A percentile compares a stretch with the other conserved stretches of the same genome.
phyloP scores from a whole-genome alignment of 2,329 filamentous ascomycete species.

The Cylindrodendrum hubeiense region DNA sequence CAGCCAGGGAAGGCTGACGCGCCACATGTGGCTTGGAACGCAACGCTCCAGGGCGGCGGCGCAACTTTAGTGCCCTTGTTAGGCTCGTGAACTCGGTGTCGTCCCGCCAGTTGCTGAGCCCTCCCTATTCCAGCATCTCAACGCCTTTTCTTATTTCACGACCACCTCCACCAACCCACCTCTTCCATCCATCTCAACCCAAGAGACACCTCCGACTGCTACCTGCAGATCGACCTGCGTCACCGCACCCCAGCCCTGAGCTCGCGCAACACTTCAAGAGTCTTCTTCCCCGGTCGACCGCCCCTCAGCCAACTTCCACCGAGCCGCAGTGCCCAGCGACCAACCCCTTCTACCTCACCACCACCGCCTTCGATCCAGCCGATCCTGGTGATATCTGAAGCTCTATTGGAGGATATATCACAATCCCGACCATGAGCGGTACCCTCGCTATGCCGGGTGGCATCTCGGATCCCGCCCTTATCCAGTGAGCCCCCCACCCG shows the following conservation, averaged over 20 bases:
- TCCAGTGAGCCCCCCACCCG: conserved; percentile 65
- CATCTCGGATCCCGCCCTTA: conserved; percentile 75
- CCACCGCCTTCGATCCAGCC: conserved; percentile 28
- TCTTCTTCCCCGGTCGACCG: conserved; percentile 35
- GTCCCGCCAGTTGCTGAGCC: conserved; percentile 43
- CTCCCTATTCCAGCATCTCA: conserved; percentile 48
- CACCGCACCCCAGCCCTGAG: conserved; percentile 4
- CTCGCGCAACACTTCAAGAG: conserved; percentile 31
- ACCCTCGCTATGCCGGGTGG: conserved; percentile 63
- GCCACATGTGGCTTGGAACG: conserved; percentile 45
- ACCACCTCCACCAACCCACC: conserved; percentile 31
- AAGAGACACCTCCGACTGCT: conserved; percentile 4
- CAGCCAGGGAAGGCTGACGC: conserved; percentile 22
- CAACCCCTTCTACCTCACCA: conserved; percentile 29
- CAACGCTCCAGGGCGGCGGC: conserved; percentile 35
- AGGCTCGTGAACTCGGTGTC: conserved; percentile 49
- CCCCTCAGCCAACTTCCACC: conserved; percentile 24
- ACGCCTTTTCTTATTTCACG: conserved; percentile 39
- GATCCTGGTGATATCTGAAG: conserved; percentile 24
- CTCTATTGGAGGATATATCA: conserved; percentile 25
- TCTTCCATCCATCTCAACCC: conserved; percentile 16
- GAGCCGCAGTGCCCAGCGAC: conserved; percentile 12
- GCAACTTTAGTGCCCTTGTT: conserved; percentile 45
- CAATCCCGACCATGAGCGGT: conserved; percentile 48
- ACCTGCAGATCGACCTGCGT: conserved; percentile 2